phyloP scores from a whole-genome alignment of 2,329 filamentous ascomycete genomes.

The Xylariaceae sp. region DNA sequence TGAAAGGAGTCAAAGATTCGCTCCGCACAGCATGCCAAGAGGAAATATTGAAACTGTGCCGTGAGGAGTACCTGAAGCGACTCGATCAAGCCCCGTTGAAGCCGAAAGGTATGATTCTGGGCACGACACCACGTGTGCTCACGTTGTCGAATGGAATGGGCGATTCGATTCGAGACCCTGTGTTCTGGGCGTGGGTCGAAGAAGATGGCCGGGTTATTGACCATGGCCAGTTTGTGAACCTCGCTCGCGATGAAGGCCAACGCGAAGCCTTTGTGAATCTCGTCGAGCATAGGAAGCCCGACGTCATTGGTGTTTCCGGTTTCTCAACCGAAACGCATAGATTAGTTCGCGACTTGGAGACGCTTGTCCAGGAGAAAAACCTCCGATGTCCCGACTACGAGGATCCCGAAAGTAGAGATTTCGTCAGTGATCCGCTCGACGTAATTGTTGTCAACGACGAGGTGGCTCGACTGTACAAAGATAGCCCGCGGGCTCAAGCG shows the following conservation, averaged over 20 bases:
- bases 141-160: conserved; percentile 82
- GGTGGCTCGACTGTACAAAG: conserved; percentile 92
- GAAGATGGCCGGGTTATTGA: conserved; percentile 87
- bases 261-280: conserved; percentile 70
- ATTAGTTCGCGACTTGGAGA: conserved; percentile 74
- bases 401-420: conserved; percentile 69
- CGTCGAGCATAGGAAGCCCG: conserved; percentile 72
- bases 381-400: conserved; percentile 78
- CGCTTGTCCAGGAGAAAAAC: conserved; percentile 70
- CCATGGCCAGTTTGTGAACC: conserved; percentile 78
- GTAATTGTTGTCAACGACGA: conserved; percentile 94
- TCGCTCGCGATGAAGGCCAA: conserved; percentile 64
- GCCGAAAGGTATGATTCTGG: conserved; percentile 84
- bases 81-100: conserved; percentile 96
- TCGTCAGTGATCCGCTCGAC: conserved; percentile 73
- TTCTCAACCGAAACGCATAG: conserved; percentile 83
- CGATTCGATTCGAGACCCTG: conserved; percentile 65
- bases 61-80: conserved; percentile 82
- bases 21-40: conserved; percentile 92
- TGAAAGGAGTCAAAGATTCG: conserved; percentile 90
- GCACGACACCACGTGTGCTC: conserved; percentile 81
- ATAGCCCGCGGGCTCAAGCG: conserved; percentile 69
- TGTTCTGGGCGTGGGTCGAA: conserved; percentile 89
- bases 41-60: conserved; percentile 78
- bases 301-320: conserved; percentile 85